Base-by-base conservation (phyloP, 768 basidiomycete species). In the Tricholoma hemisulphureum region DNA sequence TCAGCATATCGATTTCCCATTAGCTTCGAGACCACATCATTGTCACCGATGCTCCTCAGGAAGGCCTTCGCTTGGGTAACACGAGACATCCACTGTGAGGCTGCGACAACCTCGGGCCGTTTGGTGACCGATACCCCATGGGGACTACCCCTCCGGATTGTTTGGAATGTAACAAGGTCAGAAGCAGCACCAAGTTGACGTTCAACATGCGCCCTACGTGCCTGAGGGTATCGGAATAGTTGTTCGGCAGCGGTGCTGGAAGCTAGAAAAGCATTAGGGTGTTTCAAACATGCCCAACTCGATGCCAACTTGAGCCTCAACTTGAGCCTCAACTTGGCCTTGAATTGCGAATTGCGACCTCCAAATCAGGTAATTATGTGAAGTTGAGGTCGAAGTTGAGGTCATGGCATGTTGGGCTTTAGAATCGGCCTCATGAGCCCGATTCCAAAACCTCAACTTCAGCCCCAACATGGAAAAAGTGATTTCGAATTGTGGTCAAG, bases 1-100 rank as follows among this genome's bases (percentile, higher is more conserved):
- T 76, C 75, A 1, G 41, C 50, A 58, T 70, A 72, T 21, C 71
- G 56, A 7, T 59, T 39, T 10, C 72, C 74, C 71, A 76, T 71
- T 23, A 77, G 59, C 52, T 62, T 63, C 49, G 56, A 54, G 31
- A 75, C 61, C 3, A 61, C 54, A 41, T 61, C 64, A 26, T 71
- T 67, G 7, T 58, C 28, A 11, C 73, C 73, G 43, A 77, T 61
- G 4, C 45, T 64, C 8, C 58, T 24, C 46, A 75, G 60, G 50
- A 76, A 72, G 0, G 28, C 29, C 39, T 60, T 66, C 1, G 71
- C 70, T 16, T 62, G 61, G 13, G 60, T 55, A 6, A 69, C 66
- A 20, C 66, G 65, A 9, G 26, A 14, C n/a, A 59, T 26, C 71
- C 72, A 74, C 31, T 52, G 58, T 13, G 58, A 55, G 1, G 57